Evolutionary conservation across 495 filamentous ascomycete genomes (phyloP).

Genomic region (Friedmanniomyces simplex): DNA sequence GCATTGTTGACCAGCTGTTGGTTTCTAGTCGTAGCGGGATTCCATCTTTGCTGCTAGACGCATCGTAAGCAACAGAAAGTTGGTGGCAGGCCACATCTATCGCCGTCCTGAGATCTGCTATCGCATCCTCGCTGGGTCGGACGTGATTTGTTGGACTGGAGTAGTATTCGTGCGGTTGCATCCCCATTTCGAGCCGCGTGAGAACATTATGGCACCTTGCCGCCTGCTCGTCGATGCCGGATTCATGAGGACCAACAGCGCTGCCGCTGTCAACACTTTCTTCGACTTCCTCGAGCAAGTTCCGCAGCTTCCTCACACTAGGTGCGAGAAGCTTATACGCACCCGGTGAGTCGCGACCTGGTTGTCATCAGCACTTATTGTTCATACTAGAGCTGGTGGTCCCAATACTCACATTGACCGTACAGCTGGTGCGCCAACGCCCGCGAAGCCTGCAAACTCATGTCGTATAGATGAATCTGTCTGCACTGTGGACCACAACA

Average conservation of each 20-base stretch:
- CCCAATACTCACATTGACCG: neutral
- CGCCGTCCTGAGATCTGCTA: neutral
- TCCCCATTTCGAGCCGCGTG: neutral
- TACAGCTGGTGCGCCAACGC: neutral
- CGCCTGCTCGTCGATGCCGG: neutral
- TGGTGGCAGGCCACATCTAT: constrained; percentile 2
- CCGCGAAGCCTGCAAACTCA: neutral
- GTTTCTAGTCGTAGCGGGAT: neutral
- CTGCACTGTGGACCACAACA: neutral
- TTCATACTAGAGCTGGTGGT: neutral
- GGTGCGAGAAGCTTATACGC: neutral
- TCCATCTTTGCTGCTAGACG: neutral
- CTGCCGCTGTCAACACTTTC: neutral
- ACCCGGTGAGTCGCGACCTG: neutral
- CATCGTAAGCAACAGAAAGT: neutral
- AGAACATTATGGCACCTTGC: neutral
- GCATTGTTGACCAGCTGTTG: neutral
- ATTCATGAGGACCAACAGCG: neutral
- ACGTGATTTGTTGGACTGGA: neutral
- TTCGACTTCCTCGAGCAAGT: constrained; percentile 3
- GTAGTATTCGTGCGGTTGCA: neutral
- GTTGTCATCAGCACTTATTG: neutral
- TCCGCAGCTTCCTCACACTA: neutral
- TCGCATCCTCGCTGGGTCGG: neutral
- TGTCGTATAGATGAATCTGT: too few relatives aligned